Percentiles rank a stretch among this genome's conserved stretches.
Conservation (phyloP, 1,284 basidiomycete species). For the Leccinum fallax region DNA sequence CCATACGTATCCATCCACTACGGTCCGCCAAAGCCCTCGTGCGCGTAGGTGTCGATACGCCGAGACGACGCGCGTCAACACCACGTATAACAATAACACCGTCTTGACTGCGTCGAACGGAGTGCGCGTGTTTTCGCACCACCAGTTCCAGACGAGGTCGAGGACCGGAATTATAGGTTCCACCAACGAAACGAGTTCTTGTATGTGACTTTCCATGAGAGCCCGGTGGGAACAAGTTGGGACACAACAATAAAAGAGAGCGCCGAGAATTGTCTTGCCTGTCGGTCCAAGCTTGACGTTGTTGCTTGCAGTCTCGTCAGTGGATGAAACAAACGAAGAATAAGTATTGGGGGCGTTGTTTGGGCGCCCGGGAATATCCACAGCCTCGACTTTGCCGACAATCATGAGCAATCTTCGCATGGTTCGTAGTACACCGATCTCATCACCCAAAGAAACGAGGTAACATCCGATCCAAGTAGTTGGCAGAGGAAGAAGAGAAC, state of each 20-base stretch:
- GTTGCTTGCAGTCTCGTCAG: no score
- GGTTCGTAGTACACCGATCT: constrained; percentile 39
- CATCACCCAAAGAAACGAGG: background rate
- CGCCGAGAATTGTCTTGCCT: background rate
- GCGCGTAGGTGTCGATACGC: constrained; percentile 74
- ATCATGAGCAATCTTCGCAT: constrained; percentile 53
- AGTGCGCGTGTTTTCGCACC: constrained; percentile 12
- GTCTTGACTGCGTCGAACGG: constrained; percentile 59
- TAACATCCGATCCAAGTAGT: constrained; percentile 39
- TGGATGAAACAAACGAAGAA: no score
- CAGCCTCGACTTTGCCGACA: no score
- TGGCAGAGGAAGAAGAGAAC: constrained; percentile 77
- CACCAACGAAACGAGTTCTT: constrained; percentile 12
- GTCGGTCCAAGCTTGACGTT: no score
- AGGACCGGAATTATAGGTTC: constrained; percentile 5
- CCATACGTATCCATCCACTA: constrained; percentile 60
- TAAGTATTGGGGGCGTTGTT: no score
- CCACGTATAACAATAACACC: constrained; percentile 62
- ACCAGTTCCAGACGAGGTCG: constrained; percentile 18
- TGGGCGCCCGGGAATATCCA: no score
- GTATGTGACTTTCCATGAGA: constrained; percentile 6
- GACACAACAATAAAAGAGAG: background rate
- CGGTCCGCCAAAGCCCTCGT: constrained; percentile 57
- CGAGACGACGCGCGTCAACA: constrained; percentile 53
- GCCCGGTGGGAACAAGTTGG: background rate